Evolutionary conservation across 306 rosid species (phyloP), one percentile per base, ranked within the genome.

Genomic region (Benincasa hispida): DNA sequence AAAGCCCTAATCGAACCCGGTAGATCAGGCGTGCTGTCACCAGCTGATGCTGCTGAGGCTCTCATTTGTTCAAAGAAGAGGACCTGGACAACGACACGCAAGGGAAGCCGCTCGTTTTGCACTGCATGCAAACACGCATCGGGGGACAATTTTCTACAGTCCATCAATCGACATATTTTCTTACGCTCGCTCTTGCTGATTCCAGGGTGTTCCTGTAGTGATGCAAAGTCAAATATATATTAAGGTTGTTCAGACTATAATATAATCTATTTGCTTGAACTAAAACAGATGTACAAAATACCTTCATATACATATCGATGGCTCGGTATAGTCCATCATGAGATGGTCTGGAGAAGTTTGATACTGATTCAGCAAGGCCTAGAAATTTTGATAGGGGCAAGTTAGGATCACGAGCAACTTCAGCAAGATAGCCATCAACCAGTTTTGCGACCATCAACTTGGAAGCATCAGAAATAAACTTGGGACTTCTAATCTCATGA

Each of bases 101-200:
- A 67, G 1, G 98, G 98, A 54, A 94, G 95, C 77, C 97, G 85
- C 87, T 94, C 96, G 32, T 91, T 94, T 87, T 94, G 98, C 67
- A 91, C 88, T 0, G 97, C 98, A 22, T 91, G 98, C 90, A 90
- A 87, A 88, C 98, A 90, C 18, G 97, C 98, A 30, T 90, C 97
- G 55, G 86, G 85, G 8, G 98, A 91, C 70, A 94, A 78, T 87
- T 88, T 94, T 79, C 88, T 80, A 89, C 98, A 91, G 85, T 91
- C 92, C 98, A 91, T 94, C 82, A 94, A 77, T 79, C 86, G 85
- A 50, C 98, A 94, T 80, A 94, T 86, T 84, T 83, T 88, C 84
- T 94, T 94, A 82, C 82, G 87, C 81, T 90, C 98, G 7, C 91
- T 88, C 88, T 94, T 94, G 81, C 87, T 82, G 81, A 94, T 94